These are phyloP conservation scores for Scedosporium apiospermum DNA, from an alignment of 2,329 filamentous ascomycete species.

Conservation along the genomic window DNA sequence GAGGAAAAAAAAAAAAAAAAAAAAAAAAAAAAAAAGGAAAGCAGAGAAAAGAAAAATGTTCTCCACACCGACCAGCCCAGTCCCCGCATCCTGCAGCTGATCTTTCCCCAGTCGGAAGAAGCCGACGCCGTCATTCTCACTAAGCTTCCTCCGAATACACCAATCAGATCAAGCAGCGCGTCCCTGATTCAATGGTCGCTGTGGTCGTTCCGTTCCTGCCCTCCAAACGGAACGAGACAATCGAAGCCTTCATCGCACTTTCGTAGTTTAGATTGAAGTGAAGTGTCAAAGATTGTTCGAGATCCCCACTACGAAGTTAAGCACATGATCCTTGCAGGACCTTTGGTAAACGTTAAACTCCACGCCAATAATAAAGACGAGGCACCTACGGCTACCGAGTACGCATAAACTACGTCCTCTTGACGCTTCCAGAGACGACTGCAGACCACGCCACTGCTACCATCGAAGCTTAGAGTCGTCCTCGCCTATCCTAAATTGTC, in stretches of 20 bases:
- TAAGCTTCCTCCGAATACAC: not conserved
- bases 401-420: not conserved
- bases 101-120: not conserved
- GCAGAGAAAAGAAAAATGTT: not conserved
- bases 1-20: not conserved
- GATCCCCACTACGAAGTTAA: too few relatives aligned
- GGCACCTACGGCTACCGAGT: too few relatives aligned
- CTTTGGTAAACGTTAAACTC: too few relatives aligned
- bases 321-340: too few relatives aligned
- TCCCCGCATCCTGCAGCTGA: not conserved
- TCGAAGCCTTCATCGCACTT: too few relatives aligned
- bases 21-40: constrained; percentile 1
- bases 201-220: too few relatives aligned
- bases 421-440: not conserved
- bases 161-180: constrained; percentile 8
- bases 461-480: not conserved
- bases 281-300: too few relatives aligned
- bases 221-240: too few relatives aligned
- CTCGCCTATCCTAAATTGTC: too few relatives aligned
- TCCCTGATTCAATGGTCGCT: too few relatives aligned
- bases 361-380: too few relatives aligned
- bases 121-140: not conserved
- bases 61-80: constrained; percentile 2
- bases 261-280: too few relatives aligned
- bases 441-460: not conserved